phyloP scores from a whole-genome alignment of 106 monocot genomes.

The Dioscorea zingiberensis region DNA sequence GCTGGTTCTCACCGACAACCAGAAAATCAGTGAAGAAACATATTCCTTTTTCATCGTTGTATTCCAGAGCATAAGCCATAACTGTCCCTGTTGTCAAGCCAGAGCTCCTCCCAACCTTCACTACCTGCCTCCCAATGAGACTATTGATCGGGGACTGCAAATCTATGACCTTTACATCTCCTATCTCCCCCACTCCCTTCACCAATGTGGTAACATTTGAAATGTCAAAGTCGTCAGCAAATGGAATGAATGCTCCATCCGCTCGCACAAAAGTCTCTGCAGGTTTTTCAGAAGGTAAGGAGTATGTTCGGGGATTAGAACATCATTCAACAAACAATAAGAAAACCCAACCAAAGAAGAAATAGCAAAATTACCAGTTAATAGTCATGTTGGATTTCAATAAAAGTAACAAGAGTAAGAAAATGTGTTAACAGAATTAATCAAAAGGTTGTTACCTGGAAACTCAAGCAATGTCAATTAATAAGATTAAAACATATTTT shows the following conservation, averaged over 20 bases:
- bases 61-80: conserved; percentile 84
- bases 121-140: conserved; percentile 77
- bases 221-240: conserved; percentile 76
- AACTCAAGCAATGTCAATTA: too few relatives aligned
- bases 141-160: conserved; percentile 74
- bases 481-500: too few relatives aligned
- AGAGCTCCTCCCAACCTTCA: conserved; percentile 92
- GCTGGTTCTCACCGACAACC: conserved; percentile 86
- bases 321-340: conserved; percentile 5
- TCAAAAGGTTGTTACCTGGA: too few relatives aligned
- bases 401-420: too few relatives aligned
- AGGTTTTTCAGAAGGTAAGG: conserved; percentile 28
- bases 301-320: conserved; percentile 28
- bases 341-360: background rate
- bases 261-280: conserved; percentile 97
- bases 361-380: too few relatives aligned
- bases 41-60: conserved; percentile 92
- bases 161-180: conserved; percentile 72
- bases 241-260: conserved; percentile 96
- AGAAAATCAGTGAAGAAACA: conserved; percentile 96
- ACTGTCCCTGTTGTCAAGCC: conserved; percentile 79
- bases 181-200: conserved; percentile 80
- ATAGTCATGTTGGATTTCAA: too few relatives aligned
- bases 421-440: too few relatives aligned
- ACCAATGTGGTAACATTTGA: conserved; percentile 69